Evolutionary conservation across 768 basidiomycete species (phyloP).

Genomic region (Lentinus brumalis): DNA sequence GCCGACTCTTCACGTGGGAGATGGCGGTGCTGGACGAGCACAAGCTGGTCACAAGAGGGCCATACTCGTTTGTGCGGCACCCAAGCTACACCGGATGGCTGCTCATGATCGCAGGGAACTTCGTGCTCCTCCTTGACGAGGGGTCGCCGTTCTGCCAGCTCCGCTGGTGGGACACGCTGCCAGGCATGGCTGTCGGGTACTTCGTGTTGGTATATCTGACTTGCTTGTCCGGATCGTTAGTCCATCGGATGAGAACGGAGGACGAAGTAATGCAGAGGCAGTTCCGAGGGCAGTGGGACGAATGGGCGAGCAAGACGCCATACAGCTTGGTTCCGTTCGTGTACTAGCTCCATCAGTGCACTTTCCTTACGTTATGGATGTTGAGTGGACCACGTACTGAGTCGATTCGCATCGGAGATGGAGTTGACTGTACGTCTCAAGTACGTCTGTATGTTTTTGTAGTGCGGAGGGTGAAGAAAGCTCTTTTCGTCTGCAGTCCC

Average conservation of each 20-base stretch:
- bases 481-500: no score
- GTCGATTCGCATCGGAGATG: no score
- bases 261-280: background rate
- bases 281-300: slow-evolving; percentile 17
- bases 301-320: slow-evolving; percentile 12
- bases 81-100: slow-evolving; percentile 20
- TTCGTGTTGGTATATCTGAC: no score
- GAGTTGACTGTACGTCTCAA: no score
- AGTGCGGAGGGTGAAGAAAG: no score
- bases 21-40: slow-evolving; percentile 13
- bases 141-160: background rate
- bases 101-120: slow-evolving; percentile 1
- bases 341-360: background rate
- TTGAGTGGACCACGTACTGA: no score
- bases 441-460: no score
- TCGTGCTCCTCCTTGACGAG: background rate
- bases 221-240: no score
- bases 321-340: slow-evolving; percentile 13
- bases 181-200: background rate
- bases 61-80: slow-evolving; percentile 20
- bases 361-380: no score
- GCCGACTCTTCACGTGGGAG: slow-evolving; percentile 18
- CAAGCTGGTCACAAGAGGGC: slow-evolving; percentile 14
- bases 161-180: slow-evolving; percentile 4
- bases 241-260: no score